phyloP scores from a whole-genome alignment of 805 yeast genomes.

The Sungouiozyma ichnusensis region DNA sequence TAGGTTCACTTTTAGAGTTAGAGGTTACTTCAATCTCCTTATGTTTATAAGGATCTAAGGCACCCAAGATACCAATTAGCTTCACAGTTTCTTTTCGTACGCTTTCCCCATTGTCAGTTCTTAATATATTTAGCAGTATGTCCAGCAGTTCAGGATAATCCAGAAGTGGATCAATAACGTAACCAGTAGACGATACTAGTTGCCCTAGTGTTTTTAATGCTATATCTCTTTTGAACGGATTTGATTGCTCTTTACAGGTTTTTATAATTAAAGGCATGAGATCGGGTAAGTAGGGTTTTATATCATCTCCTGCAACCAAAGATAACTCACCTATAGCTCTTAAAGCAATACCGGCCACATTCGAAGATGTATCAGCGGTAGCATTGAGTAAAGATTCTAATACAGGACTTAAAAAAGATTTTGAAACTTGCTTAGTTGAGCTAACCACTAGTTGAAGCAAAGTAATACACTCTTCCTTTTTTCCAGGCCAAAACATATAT shows the following conservation, averaged over 20 bases:
- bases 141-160: constrained; percentile 87
- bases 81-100: constrained; percentile 83
- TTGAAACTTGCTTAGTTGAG: constrained; percentile 70
- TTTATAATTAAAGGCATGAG: constrained; percentile 83
- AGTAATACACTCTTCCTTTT: constrained; percentile 79
- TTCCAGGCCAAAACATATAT: constrained; percentile 63
- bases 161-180: constrained; percentile 84
- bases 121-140: constrained; percentile 67
- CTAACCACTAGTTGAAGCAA: constrained; percentile 63
- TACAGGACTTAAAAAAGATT: constrained; percentile 88
- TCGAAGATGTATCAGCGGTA: constrained; percentile 58
- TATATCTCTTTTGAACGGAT: constrained; percentile 79
- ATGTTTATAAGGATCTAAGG: constrained; percentile 91
- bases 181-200: constrained; percentile 81
- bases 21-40: constrained; percentile 77
- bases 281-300: constrained; percentile 58
- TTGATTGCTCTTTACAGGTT: constrained; percentile 85
- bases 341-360: constrained; percentile 80
- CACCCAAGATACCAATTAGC: constrained; percentile 87
- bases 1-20: constrained; percentile 28
- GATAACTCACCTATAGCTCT: constrained; percentile 84
- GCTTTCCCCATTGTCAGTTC: constrained; percentile 63
- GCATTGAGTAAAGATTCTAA: constrained; percentile 73
- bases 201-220: constrained; percentile 84
- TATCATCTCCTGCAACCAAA: constrained; percentile 77